phyloP scores from a whole-genome alignment of 768 basidiomycete species.

The Lentinula edodes region DNA sequence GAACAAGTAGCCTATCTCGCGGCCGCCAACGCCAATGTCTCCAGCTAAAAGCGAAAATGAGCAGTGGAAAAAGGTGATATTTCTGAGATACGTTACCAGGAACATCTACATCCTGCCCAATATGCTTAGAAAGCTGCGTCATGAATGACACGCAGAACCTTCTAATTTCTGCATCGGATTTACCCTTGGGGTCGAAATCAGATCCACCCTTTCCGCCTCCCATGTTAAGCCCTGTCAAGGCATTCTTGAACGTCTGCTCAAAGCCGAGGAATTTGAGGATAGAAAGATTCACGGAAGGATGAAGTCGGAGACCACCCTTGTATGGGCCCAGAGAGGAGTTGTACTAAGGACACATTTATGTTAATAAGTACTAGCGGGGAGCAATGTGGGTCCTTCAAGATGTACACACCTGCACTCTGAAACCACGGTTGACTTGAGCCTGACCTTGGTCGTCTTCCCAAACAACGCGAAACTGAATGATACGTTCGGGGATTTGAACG shows the following conservation, averaged over 20 bases:
- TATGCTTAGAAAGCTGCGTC: constrained; percentile 68
- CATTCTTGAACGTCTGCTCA: constrained; percentile 81
- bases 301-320: constrained; percentile 74
- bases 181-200: constrained; percentile 82
- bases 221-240: constrained; percentile 71
- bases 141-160: constrained; percentile 71
- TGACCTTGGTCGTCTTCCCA: constrained; percentile 71
- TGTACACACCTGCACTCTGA: constrained; percentile 60
- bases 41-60: constrained; percentile 32
- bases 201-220: constrained; percentile 77
- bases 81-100: constrained; percentile 30
- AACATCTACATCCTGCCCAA: constrained; percentile 71
- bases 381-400: background rate
- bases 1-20: constrained; percentile 74
- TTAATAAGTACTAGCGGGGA: background rate
- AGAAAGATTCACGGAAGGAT: constrained; percentile 75
- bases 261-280: constrained; percentile 84
- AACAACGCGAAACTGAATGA: constrained; percentile 66
- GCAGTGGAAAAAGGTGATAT: constrained; percentile 8
- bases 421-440: constrained; percentile 67
- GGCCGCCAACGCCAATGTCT: constrained; percentile 70
- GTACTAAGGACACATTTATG: constrained; percentile 35
- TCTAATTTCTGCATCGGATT: constrained; percentile 68
- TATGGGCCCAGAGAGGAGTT: constrained; percentile 76
- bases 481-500: constrained; percentile 50